Conservation (phyloP, 2,329 filamentous ascomycete species). For the Mollisiaceae sp. region DNA sequence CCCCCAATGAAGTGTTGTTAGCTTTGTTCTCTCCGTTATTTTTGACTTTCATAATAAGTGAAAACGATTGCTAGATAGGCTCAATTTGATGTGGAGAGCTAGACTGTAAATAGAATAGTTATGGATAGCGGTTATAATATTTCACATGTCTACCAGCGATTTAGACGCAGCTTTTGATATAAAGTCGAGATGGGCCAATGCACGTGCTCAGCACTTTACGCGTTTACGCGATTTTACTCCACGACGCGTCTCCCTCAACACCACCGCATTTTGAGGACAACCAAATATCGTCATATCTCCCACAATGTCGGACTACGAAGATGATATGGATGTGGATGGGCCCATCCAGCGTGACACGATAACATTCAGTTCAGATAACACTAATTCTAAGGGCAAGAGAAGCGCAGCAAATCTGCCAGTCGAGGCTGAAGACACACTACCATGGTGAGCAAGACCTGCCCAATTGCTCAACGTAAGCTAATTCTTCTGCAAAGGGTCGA, state of each 20-base stretch:
- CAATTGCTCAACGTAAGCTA: constrained; percentile 27
- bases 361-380: constrained; percentile 76
- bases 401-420: constrained; percentile 92
- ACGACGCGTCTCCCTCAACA: constrained; percentile 7
- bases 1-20: too few relatives aligned
- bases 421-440: constrained; percentile 89
- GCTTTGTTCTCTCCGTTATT: too few relatives aligned
- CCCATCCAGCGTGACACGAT: constrained; percentile 56
- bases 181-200: too few relatives aligned
- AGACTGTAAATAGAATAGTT: too few relatives aligned
- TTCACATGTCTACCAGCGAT: too few relatives aligned
- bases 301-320: constrained; percentile 60
- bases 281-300: not conserved
- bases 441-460: constrained; percentile 66
- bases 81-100: too few relatives aligned
- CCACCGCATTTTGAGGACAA: not conserved
- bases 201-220: constrained; percentile 5
- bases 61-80: too few relatives aligned
- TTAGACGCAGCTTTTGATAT: too few relatives aligned
- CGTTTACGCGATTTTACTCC: constrained; percentile 1
- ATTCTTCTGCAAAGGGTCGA: constrained; percentile 71
- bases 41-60: too few relatives aligned
- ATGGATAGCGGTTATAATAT: too few relatives aligned
- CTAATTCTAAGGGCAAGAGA: constrained; percentile 83
- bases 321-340: constrained; percentile 73